Conservation (phyloP, 106 monocot species). For the Ottelia alismoides region DNA sequence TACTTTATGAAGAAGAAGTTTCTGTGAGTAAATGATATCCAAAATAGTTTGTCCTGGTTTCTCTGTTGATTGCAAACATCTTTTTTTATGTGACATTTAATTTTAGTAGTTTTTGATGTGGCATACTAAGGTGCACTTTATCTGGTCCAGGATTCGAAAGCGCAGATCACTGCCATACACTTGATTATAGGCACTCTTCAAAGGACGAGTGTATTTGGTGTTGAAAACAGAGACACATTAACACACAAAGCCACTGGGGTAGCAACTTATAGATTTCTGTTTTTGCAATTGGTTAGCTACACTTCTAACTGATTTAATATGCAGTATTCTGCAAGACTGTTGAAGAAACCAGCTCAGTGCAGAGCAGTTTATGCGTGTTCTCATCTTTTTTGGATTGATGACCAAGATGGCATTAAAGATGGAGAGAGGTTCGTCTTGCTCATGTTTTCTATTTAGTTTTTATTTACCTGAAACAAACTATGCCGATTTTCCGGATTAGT, state of each 20-base stretch:
- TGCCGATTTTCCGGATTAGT: not conserved
- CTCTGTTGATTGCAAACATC: not conserved
- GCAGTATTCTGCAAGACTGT: constrained; percentile 94
- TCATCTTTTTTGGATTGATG: constrained; percentile 96
- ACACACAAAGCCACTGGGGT: constrained; percentile 99
- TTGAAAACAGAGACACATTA: constrained; percentile 95
- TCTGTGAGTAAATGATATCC: constrained; percentile 69
- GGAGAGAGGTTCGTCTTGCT: constrained; percentile 94
- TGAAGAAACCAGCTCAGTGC: constrained; percentile 96
- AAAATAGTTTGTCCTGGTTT: not conserved
- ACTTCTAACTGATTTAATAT: constrained; percentile 1
- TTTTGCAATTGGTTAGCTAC: not conserved
- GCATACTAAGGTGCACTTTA: not conserved
- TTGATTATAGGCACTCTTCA: constrained; percentile 96
- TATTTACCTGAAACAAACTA: no score
- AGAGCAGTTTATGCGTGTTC: constrained; percentile 97
- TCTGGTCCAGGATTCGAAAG: constrained; percentile 80
- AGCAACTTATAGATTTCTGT: not conserved
- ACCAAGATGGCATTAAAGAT: constrained; percentile 94
- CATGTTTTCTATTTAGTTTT: no score
- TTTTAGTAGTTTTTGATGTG: not conserved
- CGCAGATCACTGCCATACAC: constrained; percentile 94
- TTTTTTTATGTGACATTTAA: not conserved
- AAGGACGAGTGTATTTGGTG: constrained; percentile 87
- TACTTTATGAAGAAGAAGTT: constrained; percentile 97